Evolutionary conservation across 805 yeast genomes (phyloP).

Genomic region (Kregervanrija delftensis): DNA sequence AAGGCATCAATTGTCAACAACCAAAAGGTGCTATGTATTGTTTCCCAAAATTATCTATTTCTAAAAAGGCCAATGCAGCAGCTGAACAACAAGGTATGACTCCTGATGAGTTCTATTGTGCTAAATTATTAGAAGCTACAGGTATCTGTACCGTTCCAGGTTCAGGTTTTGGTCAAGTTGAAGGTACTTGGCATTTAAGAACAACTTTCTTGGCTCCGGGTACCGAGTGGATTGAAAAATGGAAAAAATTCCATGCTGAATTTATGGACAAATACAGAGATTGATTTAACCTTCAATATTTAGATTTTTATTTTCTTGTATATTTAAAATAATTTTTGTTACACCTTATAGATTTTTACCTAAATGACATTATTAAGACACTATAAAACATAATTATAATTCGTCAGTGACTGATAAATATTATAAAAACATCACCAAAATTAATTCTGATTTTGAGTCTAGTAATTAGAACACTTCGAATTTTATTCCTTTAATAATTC

Average conservation of each 20-base stretch:
- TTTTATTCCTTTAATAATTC: no score
- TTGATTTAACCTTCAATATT: background rate
- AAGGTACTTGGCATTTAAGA: constrained; percentile 86
- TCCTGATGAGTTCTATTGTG: constrained; percentile 87
- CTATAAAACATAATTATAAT: no score
- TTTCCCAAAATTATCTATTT: constrained; percentile 72
- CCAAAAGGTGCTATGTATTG: constrained; percentile 98
- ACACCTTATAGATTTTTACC: no score
- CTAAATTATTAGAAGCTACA: constrained; percentile 72
- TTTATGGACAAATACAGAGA: constrained; percentile 53
- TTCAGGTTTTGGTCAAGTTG: constrained; percentile 90
- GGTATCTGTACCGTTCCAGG: constrained; percentile 99
- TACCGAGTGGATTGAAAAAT: constrained; percentile 71
- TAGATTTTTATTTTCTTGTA: background rate
- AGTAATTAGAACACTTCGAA: no score
- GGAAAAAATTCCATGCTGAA: constrained; percentile 71
- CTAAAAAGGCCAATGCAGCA: constrained; percentile 51
- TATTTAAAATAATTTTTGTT: background rate
- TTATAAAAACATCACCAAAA: no score
- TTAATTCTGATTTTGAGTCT: no score
- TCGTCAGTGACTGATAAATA: no score
- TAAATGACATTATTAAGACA: no score
- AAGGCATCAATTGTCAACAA: constrained; percentile 76
- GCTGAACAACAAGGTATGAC: constrained; percentile 51
- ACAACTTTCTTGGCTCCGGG: constrained; percentile 98